Base-by-base conservation (phyloP, 768 basidiomycete species). In the Leccinum truebloodii region DNA sequence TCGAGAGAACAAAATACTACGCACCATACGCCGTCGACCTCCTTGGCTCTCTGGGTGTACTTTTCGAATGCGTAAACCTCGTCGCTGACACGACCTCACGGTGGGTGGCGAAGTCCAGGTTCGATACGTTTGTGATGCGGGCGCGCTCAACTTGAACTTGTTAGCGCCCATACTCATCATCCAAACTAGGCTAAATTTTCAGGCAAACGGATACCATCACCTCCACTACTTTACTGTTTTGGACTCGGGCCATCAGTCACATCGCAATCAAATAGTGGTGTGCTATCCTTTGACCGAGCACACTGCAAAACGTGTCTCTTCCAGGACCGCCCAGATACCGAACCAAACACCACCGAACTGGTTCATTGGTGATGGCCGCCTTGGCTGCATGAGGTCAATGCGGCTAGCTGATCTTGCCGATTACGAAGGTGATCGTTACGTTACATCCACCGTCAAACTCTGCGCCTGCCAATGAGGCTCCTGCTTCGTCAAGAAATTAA, bases 331-430 rank as follows among this genome's bases (percentile, higher is more conserved):
- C 48, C 6, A 34, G 39, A 61, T 14, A 6, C 54, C 24, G 48
- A 46, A 49, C 35, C 51, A 55, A 26, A 4, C 44, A 24, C 32
- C 12, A 32, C 5, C 39, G 51, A 67, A 59, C 62, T 22, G 10
- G 61, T 64, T 66, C 61, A 10, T 35, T 35, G 20, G 24, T 20
- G 32, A 30, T 50, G 20, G 20, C 44, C 44, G 20, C 44, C 20
- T 60, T 48, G 26, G 9, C 44, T 54, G 13, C 41, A 41, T 48
- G 64, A 66, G 58, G 63, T 61, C 52, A 64, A 34, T 54, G n/a
- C 26, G 22, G 22, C 35, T 56, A 41, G 50, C 26, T 32, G 30
- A 59, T 54, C 52, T 57, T 58, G 55, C 37, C 60, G 56, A 64
- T 60, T 61, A 64, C 57, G 62, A 53, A 64, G 60, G 14, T 56